Evolutionary conservation across 495 filamentous ascomycete species (phyloP).

Genomic region (Xylaria scruposa): DNA sequence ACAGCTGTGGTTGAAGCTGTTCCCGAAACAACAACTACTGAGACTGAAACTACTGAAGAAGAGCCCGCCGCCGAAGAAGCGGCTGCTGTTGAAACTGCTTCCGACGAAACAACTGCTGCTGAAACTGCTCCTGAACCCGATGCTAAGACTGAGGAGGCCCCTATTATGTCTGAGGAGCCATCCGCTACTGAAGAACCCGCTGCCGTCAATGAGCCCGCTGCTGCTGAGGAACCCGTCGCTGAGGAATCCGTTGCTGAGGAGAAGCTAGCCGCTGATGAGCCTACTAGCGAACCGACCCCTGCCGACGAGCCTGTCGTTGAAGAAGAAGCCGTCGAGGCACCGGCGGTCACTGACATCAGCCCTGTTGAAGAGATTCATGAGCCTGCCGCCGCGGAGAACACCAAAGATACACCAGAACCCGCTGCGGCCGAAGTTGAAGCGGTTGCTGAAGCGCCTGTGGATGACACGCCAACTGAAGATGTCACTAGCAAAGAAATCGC

Average conservation of each 20-base stretch:
- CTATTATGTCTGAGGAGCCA: slow-evolving; percentile 5
- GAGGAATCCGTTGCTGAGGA: slow-evolving; percentile 22
- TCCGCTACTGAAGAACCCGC: slow-evolving; percentile 28
- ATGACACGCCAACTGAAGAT: neutral
- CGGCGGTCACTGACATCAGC: slow-evolving; percentile 12
- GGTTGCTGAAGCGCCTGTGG: neutral
- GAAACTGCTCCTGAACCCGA: slow-evolving; percentile 4
- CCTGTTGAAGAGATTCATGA: neutral
- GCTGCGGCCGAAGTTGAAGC: neutral
- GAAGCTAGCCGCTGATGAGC: slow-evolving; percentile 18
- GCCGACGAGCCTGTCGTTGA: slow-evolving; percentile 17
- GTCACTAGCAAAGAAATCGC: neutral
- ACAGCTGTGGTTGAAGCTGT: neutral
- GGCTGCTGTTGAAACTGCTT: slow-evolving; percentile 9
- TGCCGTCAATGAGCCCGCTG: slow-evolving; percentile 25
- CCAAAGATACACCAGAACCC: neutral
- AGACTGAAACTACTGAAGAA: slow-evolving; percentile 11
- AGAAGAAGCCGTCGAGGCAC: slow-evolving; percentile 21
- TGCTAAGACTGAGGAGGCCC: neutral
- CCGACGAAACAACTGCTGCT: slow-evolving; percentile 4
- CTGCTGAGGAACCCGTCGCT: slow-evolving; percentile 26
- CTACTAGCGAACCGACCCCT: slow-evolving; percentile 26
- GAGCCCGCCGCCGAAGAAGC: slow-evolving; percentile 24
- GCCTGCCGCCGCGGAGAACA: neutral
- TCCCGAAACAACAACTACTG: slow-evolving; percentile 11